phyloP scores from a whole-genome alignment of 2,329 filamentous ascomycete species.

The Thelonectria discophora region DNA sequence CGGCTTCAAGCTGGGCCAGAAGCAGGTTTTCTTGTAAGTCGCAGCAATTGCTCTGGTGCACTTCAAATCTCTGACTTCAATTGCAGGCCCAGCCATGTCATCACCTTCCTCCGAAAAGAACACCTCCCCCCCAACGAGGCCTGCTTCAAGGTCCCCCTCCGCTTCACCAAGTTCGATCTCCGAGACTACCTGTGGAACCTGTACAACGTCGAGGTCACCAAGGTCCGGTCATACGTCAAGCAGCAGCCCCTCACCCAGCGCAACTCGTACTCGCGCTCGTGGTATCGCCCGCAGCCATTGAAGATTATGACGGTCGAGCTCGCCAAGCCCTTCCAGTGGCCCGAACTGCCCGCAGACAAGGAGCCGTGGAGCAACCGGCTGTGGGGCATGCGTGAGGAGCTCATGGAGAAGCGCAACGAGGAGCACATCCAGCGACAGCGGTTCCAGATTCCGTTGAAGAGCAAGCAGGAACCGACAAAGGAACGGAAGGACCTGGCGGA shows the following conservation, averaged over 20 bases:
- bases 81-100: conserved; percentile 78
- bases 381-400: conserved; percentile 61
- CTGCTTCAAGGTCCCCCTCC: conserved; percentile 88
- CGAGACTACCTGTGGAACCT: conserved; percentile 92
- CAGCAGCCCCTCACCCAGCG: conserved; percentile 65
- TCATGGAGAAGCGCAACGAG: conserved; percentile 53
- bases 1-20: conserved; percentile 59
- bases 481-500: conserved; percentile 63
- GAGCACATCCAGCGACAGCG: conserved; percentile 46
- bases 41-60: neutral
- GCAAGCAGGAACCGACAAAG: conserved; percentile 53
- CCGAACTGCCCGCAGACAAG: conserved; percentile 70
- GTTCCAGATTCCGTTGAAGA: conserved; percentile 50
- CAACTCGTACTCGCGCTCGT: conserved; percentile 59
- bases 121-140: conserved; percentile 81
- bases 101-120: conserved; percentile 79
- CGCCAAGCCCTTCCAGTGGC: conserved; percentile 88
- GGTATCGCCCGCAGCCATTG: conserved; percentile 74
- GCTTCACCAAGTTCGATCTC: conserved; percentile 95
- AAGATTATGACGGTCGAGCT: conserved; percentile 98
- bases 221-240: conserved; percentile 81
- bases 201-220: conserved; percentile 78
- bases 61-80: conserved; percentile 16
- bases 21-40: conserved; percentile 65
- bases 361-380: conserved; percentile 71